Evolutionary conservation across 345 rosid genomes (phyloP).

Genomic region (Brassica rapa): DNA sequence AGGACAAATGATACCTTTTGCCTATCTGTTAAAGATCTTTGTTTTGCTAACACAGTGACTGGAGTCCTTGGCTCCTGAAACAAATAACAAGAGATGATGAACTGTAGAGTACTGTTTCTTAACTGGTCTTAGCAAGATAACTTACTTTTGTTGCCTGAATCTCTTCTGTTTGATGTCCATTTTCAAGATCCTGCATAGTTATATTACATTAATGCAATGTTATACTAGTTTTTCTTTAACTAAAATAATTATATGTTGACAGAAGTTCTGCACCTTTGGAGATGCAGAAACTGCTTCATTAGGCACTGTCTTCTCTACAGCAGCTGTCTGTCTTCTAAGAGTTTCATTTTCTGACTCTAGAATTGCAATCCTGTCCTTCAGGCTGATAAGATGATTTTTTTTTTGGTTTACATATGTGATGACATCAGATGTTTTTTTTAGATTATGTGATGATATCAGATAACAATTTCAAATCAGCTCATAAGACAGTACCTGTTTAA

Average conservation of each 20-base stretch:
- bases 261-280: slow-evolving; percentile 41
- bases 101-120: slow-evolving; percentile 20
- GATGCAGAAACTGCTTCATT: slow-evolving; percentile 35
- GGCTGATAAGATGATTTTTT: slow-evolving; percentile 37
- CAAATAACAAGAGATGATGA: slow-evolving; percentile 18
- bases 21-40: slow-evolving; percentile 57
- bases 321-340: slow-evolving; percentile 43
- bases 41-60: slow-evolving; percentile 46
- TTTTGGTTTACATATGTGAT: neutral
- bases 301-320: slow-evolving; percentile 39
- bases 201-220: slow-evolving; percentile 23
- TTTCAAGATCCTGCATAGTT: slow-evolving; percentile 45
- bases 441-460: neutral
- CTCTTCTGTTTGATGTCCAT: slow-evolving; percentile 49
- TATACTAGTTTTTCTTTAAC: neutral
- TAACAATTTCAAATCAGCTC: slow-evolving; percentile 9
- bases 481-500: slow-evolving; percentile 41
- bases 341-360: slow-evolving; percentile 57
- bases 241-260: neutral
- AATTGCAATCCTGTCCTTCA: slow-evolving; percentile 46
- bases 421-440: neutral
- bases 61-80: slow-evolving; percentile 50
- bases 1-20: slow-evolving; percentile 47
- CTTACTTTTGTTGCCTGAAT: slow-evolving; percentile 44
- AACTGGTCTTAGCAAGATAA: slow-evolving; percentile 6